Evolutionary conservation across 2,329 filamentous ascomycete species (phyloP).

Genomic region (Calcarisporium arbuscula): DNA sequence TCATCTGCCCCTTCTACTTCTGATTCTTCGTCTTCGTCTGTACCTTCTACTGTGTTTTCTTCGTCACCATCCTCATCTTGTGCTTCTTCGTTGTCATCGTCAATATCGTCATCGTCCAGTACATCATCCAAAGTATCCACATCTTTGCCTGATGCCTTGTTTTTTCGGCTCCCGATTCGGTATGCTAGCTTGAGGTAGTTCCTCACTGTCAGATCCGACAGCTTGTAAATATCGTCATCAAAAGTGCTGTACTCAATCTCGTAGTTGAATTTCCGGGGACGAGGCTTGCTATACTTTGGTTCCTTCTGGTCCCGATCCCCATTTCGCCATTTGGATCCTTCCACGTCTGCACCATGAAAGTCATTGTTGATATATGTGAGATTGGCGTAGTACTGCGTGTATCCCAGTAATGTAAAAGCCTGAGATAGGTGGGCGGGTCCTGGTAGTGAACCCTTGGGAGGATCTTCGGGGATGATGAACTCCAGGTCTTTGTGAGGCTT

Average conservation of each 20-base stretch:
- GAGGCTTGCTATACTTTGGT: conserved; percentile 41
- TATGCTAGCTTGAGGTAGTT: conserved; percentile 76
- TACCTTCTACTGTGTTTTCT: conserved; percentile 15
- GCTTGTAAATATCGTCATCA: conserved; percentile 65
- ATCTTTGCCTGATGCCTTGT: conserved; percentile 10
- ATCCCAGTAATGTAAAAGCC: conserved; percentile 69
- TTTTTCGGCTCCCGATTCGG: conserved; percentile 49
- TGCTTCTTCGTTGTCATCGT: conserved; percentile 16
- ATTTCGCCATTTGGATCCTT: conserved; percentile 50
- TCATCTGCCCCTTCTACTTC: conserved; percentile 18
- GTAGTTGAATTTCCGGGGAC: conserved; percentile 61
- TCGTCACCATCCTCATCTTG: conserved; percentile 20
- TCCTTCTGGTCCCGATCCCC: conserved; percentile 58
- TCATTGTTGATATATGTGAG: conserved; percentile 84
- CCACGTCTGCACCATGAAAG: conserved; percentile 30
- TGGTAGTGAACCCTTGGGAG: conserved; percentile 64
- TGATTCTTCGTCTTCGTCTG: conserved; percentile 15
- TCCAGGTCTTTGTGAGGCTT: conserved; percentile 53
- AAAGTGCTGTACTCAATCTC: conserved; percentile 84
- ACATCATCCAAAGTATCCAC: background rate
- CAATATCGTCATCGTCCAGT: conserved; percentile 20
- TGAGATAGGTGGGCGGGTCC: conserved; percentile 90
- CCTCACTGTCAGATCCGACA: conserved; percentile 78
- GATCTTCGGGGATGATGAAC: conserved; percentile 62
- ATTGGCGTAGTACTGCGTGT: conserved; percentile 90